Conservation (phyloP, 2,329 filamentous ascomycete species). For the Colletotrichum orchidophilum region DNA sequence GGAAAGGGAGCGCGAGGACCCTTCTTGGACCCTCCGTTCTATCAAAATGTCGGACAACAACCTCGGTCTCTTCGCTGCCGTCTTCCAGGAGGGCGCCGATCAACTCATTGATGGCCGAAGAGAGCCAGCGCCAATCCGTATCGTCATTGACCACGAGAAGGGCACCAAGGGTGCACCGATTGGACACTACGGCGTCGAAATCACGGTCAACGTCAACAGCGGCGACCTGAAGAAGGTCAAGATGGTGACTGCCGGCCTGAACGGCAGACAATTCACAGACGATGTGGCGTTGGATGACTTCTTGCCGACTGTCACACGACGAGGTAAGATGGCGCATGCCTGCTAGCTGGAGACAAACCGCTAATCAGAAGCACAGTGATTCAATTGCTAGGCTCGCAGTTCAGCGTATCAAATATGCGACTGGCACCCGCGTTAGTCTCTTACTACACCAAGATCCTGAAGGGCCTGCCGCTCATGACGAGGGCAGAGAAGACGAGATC, state of each 20-base stretch:
- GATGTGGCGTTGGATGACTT: slow-evolving; percentile 79
- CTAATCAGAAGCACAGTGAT: slow-evolving; percentile 65
- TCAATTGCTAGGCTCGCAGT: slow-evolving; percentile 76
- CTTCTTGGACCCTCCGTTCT: slow-evolving; percentile 82
- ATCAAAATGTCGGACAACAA: slow-evolving; percentile 69
- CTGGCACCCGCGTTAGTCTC: slow-evolving; percentile 76
- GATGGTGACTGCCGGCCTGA: slow-evolving; percentile 68
- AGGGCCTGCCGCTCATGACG: slow-evolving; percentile 71
- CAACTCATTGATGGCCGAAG: slow-evolving; percentile 70
- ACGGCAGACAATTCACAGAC: slow-evolving; percentile 78
- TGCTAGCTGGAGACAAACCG: background rate
- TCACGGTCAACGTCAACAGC: slow-evolving; percentile 70
- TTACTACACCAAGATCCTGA: slow-evolving; percentile 81
- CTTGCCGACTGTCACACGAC: slow-evolving; percentile 76
- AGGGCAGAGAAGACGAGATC: slow-evolving; percentile 72
- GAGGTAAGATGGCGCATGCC: slow-evolving; percentile 61
- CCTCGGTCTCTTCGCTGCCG: slow-evolving; percentile 69
- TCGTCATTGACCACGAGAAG: slow-evolving; percentile 77
- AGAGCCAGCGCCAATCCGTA: slow-evolving; percentile 74
- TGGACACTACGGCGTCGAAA: slow-evolving; percentile 75
- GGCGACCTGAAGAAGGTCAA: slow-evolving; percentile 61
- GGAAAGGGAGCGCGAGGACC: slow-evolving; percentile 83
- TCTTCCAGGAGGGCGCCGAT: slow-evolving; percentile 76
- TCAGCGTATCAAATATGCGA: slow-evolving; percentile 71
- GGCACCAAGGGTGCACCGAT: slow-evolving; percentile 73